phyloP scores from a whole-genome alignment of 2,329 filamentous ascomycete genomes.

The Acrocalymma vagum region DNA sequence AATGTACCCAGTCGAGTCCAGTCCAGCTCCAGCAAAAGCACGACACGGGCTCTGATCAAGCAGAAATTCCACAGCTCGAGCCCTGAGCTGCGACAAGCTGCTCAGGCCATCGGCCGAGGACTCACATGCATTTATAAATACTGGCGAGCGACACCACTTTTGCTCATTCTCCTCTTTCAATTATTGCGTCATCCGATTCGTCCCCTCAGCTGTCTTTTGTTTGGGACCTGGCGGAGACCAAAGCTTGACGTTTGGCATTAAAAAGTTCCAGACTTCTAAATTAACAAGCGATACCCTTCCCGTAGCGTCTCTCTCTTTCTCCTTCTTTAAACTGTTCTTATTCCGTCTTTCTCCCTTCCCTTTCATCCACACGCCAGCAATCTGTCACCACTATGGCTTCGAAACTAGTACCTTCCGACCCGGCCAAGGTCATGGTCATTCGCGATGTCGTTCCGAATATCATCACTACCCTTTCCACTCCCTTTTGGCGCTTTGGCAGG shows the following conservation, averaged over 20 bases:
- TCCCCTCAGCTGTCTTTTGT: too few relatives aligned
- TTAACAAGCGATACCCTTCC: background rate
- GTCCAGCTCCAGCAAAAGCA: too few relatives aligned
- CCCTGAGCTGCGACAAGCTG: background rate
- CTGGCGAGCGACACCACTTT: too few relatives aligned
- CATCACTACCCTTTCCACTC: conserved; percentile 80
- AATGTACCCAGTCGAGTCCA: too few relatives aligned
- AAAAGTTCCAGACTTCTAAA: conserved; percentile 11
- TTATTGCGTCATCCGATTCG: conserved; percentile 29
- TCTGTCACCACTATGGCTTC: conserved; percentile 33
- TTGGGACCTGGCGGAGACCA: too few relatives aligned
- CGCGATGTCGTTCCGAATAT: conserved; percentile 78
- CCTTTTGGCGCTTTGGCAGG: conserved; percentile 81
- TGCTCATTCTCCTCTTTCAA: conserved; percentile 23
- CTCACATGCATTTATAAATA: conserved; percentile 10
- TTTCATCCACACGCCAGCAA: background rate
- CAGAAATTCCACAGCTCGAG: conserved; percentile 1
- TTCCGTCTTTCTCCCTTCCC: background rate
- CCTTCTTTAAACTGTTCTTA: conserved; percentile 1
- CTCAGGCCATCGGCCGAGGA: conserved; percentile 19
- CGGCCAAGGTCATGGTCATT: conserved; percentile 87
- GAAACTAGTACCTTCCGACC: conserved; percentile 65
- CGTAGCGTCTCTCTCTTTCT: background rate
- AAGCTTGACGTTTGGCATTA: conserved; percentile 33
- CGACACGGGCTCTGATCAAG: conserved; percentile 1